These are phyloP conservation scores for Trichoderma oligosporum DNA, from an alignment of 2,329 filamentous ascomycete species.

Conservation along the genomic window DNA sequence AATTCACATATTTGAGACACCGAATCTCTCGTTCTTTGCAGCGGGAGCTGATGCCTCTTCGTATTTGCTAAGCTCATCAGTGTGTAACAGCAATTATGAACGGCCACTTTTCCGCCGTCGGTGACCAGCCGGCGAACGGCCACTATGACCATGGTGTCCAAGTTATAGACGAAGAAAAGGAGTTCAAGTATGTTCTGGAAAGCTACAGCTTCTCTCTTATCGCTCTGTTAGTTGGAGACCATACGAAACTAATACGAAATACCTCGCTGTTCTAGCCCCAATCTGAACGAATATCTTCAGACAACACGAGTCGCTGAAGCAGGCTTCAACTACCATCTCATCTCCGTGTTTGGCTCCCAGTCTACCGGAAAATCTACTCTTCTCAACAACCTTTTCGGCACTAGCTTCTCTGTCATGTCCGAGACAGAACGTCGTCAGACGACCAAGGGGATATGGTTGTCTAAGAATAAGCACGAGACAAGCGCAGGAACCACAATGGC, in stretches of 20 bases:
- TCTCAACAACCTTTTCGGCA: conserved; percentile 92
- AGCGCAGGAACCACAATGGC: conserved; percentile 65
- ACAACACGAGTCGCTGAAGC: conserved; percentile 76
- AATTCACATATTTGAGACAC: neutral
- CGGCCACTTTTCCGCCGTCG: conserved; percentile 73
- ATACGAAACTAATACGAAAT: conserved; percentile 19
- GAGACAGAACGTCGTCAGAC: conserved; percentile 92
- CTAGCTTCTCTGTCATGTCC: conserved; percentile 95
- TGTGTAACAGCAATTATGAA: conserved; percentile 55
- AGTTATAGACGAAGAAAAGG: conserved; percentile 86
- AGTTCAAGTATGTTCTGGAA: conserved; percentile 74
- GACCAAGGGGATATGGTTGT: conserved; percentile 99
- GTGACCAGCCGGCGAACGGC: conserved; percentile 59
- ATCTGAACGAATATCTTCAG: conserved; percentile 77
- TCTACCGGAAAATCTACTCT: conserved; percentile 98
- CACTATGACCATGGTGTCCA: conserved; percentile 92
- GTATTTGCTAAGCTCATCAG: conserved; percentile 6
- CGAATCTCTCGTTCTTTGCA: neutral
- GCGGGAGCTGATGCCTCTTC: conserved; percentile 17
- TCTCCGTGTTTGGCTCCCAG: conserved; percentile 97
- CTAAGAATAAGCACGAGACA: conserved; percentile 77
- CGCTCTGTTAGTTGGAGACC: neutral
- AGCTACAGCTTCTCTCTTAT: neutral
- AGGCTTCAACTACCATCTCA: conserved; percentile 98
- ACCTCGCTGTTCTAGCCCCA: conserved; percentile 50